Evolutionary conservation across 768 basidiomycete genomes (phyloP).

Genomic region (Tylopilus plumbeoviolaceoides): DNA sequence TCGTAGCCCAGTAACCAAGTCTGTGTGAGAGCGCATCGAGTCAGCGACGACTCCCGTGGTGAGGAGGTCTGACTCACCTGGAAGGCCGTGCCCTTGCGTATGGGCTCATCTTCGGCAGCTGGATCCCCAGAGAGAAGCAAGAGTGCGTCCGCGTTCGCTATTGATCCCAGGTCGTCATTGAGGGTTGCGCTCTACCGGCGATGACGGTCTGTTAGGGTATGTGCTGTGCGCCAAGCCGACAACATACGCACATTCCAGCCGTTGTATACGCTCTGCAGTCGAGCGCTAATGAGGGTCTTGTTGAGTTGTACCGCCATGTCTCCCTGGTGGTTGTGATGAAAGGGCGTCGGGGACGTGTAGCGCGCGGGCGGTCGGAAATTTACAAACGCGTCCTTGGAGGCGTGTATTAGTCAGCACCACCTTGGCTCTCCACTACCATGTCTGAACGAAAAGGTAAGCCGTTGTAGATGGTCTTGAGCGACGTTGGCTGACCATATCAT

Average conservation of each 20-base stretch:
- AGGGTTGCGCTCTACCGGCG: slow-evolving; percentile 54
- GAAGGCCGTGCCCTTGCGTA: slow-evolving; percentile 85
- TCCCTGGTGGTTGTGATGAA: not conserved
- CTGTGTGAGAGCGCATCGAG: slow-evolving; percentile 37
- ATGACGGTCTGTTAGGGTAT: slow-evolving; percentile 9
- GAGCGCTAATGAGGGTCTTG: slow-evolving; percentile 51
- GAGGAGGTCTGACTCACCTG: slow-evolving; percentile 54
- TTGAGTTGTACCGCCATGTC: slow-evolving; percentile 72
- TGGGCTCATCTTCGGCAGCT: slow-evolving; percentile 82
- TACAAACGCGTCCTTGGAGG: slow-evolving; percentile 26
- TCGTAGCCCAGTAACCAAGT: slow-evolving; percentile 98
- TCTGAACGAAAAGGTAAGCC: slow-evolving; percentile 76
- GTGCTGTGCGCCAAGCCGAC: slow-evolving; percentile 5
- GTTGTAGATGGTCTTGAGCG: not conserved
- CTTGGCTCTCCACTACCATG: slow-evolving; percentile 42
- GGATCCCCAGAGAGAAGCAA: slow-evolving; percentile 75
- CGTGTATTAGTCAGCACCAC: slow-evolving; percentile 29
- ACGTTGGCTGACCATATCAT: slow-evolving; percentile 4
- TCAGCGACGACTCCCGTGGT: not conserved
- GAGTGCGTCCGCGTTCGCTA: slow-evolving; percentile 67
- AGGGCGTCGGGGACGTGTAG: slow-evolving; percentile 14
- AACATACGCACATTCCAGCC: slow-evolving; percentile 53
- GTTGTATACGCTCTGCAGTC: slow-evolving; percentile 55
- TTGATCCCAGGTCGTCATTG: slow-evolving; percentile 67
- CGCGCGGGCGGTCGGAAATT: slow-evolving; percentile 29